Percentiles rank a stretch among this genome's conserved stretches.
Conservation (phyloP, 202 grass and related monocot species). For the Carex sylvatica region DNA sequence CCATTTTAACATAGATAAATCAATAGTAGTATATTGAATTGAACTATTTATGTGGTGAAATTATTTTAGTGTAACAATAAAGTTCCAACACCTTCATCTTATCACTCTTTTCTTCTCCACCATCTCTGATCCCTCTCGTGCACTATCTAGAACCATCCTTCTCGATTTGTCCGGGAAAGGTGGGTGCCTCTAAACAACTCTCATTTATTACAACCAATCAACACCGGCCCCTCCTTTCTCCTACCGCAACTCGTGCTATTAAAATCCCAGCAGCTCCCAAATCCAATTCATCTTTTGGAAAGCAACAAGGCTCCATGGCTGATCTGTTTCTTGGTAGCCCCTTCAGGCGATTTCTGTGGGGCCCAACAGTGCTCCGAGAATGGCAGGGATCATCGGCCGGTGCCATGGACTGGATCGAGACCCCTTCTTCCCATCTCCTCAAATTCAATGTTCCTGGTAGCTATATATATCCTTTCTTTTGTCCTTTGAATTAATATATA, state of each 20-base stretch:
- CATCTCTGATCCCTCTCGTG: not conserved
- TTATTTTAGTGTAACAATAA: no score
- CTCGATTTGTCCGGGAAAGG: not conserved
- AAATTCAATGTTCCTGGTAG: slow-evolving; percentile 67
- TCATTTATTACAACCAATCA: not conserved
- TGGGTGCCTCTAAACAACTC: not conserved
- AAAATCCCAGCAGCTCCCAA: not conserved
- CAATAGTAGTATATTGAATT: no score
- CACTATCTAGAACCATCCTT: slow-evolving; percentile 32
- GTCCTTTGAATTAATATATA: no score
- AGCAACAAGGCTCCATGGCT: slow-evolving; percentile 31
- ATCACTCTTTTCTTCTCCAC: no score
- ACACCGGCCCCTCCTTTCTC: no score
- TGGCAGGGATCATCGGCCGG: slow-evolving; percentile 31
- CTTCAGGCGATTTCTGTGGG: slow-evolving; percentile 56
- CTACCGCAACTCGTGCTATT: not conserved
- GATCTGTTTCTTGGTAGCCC: slow-evolving; percentile 52
- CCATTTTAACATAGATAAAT: no score
- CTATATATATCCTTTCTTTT: not conserved
- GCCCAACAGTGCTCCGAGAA: slow-evolving; percentile 29
- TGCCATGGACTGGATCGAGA: slow-evolving; percentile 83
- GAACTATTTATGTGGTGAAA: no score
- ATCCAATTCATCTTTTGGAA: not conserved
- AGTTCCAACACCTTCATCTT: not conserved
- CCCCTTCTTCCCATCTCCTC: slow-evolving; percentile 62